A percentile compares a stretch with the other conserved stretches of the same genome.
These are phyloP conservation scores for Miscanthus sacchariflorus DNA, from an alignment of 202 grass and related monocot species.

Conservation along the genomic window DNA sequence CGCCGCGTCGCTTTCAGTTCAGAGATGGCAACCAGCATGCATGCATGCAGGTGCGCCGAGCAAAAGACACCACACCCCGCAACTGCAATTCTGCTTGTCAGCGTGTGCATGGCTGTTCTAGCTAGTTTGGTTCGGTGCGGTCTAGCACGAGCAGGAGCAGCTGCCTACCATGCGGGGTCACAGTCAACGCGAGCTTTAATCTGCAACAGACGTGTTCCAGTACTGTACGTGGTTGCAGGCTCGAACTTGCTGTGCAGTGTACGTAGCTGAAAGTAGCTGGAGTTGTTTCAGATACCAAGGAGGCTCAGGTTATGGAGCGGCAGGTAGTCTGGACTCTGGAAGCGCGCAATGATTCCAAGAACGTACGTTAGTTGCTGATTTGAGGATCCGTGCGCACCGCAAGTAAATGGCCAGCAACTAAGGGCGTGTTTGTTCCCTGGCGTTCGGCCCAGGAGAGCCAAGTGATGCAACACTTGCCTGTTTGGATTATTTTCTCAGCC, in stretches of 20 bases:
- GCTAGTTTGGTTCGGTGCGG: background rate
- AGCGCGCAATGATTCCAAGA: background rate
- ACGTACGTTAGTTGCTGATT: slow-evolving; percentile 7
- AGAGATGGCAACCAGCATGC: background rate
- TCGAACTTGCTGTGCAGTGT: background rate
- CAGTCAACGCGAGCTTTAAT: slow-evolving; percentile 15
- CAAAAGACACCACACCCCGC: background rate
- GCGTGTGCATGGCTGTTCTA: background rate
- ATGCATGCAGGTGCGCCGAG: background rate
- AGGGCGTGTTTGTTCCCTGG: too few relatives aligned
- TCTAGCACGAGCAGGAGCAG: background rate
- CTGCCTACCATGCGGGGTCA: background rate
- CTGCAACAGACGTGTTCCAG: background rate
- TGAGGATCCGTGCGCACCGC: background rate
- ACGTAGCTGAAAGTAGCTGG: background rate
- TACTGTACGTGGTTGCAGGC: background rate
- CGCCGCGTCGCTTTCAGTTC: slow-evolving; percentile 33
- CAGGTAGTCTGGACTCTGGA: slow-evolving; percentile 8
- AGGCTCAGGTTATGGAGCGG: background rate
- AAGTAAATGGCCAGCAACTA: background rate
- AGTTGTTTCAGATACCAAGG: background rate
- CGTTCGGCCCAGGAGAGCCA: too few relatives aligned
- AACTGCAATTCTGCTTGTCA: background rate
- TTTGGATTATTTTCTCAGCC: too few relatives aligned
- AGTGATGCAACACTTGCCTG: too few relatives aligned